Evolutionary conservation across 768 basidiomycete species (phyloP).

Genomic region (Rhodotorula diobovata): DNA sequence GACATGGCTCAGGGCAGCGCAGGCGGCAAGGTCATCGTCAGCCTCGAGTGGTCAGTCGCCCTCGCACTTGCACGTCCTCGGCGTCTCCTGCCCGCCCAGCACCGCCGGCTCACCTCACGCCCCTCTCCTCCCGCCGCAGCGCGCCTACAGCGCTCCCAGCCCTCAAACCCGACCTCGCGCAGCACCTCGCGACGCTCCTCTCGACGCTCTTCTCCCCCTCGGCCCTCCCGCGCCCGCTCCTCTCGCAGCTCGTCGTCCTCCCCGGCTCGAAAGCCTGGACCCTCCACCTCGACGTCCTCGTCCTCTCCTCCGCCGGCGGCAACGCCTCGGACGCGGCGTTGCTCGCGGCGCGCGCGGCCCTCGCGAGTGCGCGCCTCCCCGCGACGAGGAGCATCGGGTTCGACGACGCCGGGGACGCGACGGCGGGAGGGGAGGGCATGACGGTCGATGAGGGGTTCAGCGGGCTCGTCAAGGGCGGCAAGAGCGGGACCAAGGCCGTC

Average conservation of each 20-base stretch:
- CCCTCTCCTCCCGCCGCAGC: conserved; percentile 9
- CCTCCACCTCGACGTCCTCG: conserved; percentile 67
- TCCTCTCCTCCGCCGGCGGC: conserved; percentile 54
- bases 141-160: conserved; percentile 72
- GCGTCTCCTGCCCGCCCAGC: too few relatives aligned
- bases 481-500: conserved; percentile 55
- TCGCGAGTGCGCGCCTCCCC: conserved; percentile 78
- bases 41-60: conserved; percentile 30
- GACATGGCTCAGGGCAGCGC: conserved; percentile 52
- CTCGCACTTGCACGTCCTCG: background rate
- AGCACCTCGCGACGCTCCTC: conserved; percentile 33
- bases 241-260: conserved; percentile 59
- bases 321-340: conserved; percentile 64
- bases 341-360: conserved; percentile 69
- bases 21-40: conserved; percentile 61
- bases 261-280: conserved; percentile 66
- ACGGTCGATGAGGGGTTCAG: conserved; percentile 52
- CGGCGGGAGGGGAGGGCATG: background rate
- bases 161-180: conserved; percentile 60
- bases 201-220: conserved; percentile 53
- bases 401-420: conserved; percentile 8
- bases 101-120: background rate
- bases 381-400: conserved; percentile 68
- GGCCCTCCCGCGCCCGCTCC: conserved; percentile 51
- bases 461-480: conserved; percentile 56